Conservation (phyloP, 768 basidiomycete genomes). For the Hemileccinum rubropunctum region DNA sequence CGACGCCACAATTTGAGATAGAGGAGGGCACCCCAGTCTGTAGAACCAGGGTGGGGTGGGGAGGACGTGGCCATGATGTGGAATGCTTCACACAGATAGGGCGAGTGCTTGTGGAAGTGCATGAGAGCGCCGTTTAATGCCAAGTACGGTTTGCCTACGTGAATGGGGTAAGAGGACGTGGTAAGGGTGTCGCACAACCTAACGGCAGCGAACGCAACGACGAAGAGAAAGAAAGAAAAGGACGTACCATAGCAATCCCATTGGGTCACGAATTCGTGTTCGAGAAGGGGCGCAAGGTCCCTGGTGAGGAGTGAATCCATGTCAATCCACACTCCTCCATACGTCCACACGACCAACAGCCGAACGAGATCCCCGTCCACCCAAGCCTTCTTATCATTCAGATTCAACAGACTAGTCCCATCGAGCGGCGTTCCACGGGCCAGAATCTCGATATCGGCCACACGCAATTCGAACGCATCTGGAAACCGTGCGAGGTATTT, state of each 20-base stretch:
- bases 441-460: conserved; percentile 64
- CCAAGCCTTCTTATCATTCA: conserved; percentile 82
- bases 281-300: conserved; percentile 80
- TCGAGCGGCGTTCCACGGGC: conserved; percentile 78
- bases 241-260: conserved; percentile 96
- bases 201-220: background rate
- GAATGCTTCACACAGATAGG: conserved; percentile 96
- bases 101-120: conserved; percentile 88
- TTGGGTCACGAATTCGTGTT: conserved; percentile 96
- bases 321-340: conserved; percentile 95
- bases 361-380: conserved; percentile 93
- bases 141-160: conserved; percentile 67
- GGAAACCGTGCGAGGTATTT: conserved; percentile 63
- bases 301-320: conserved; percentile 95
- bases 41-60: conserved; percentile 72
- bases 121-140: conserved; percentile 93
- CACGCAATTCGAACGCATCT: conserved; percentile 63
- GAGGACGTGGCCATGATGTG: conserved; percentile 79
- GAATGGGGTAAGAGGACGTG: background rate
- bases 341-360: conserved; percentile 82
- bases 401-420: conserved; percentile 56
- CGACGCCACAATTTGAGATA: conserved; percentile 91
- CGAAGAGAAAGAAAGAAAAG: background rate
- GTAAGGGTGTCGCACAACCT: background rate
- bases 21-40: conserved; percentile 91